phyloP scores from a whole-genome alignment of 2,329 filamentous ascomycete genomes.

The Beauveria sp. region DNA sequence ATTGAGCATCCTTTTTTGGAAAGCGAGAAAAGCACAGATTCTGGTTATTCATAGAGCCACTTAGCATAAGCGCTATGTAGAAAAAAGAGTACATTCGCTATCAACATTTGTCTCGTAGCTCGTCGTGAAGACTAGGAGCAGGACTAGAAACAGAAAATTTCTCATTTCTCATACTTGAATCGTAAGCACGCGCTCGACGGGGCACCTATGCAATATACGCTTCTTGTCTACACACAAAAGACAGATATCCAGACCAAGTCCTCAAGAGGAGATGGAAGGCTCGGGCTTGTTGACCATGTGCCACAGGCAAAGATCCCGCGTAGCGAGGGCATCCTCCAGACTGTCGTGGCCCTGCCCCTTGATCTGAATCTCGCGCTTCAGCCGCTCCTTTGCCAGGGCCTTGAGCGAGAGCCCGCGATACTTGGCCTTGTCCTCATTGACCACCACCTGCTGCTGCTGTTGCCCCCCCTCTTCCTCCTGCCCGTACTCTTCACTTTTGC shows the following conservation, averaged over 20 bases:
- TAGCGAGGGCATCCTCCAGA: constrained; percentile 37
- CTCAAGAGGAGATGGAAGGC: neutral
- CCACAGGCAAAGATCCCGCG: constrained; percentile 34
- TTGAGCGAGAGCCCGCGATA: constrained; percentile 31
- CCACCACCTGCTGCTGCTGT: neutral
- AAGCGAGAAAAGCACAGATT: neutral
- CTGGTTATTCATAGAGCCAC: neutral
- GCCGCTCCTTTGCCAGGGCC: constrained; percentile 26
- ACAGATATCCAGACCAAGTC: neutral
- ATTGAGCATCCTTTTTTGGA: neutral
- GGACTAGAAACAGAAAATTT: no score
- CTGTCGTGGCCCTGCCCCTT: constrained; percentile 32
- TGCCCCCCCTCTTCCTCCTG: no score
- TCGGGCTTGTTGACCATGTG: constrained; percentile 18
- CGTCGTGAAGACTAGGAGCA: no score
- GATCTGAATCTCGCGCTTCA: constrained; percentile 33
- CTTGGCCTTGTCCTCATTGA: constrained; percentile 4
- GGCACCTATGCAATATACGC: no score
- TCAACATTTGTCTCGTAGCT: no score
- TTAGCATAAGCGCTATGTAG: neutral
- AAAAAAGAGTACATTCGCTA: neutral
- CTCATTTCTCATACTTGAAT: no score
- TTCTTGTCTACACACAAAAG: no score
- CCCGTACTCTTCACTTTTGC: neutral
- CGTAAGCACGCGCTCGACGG: no score